Percentiles rank a stretch among this genome's conserved stretches.
These are phyloP conservation scores for Xylariaceae sp. DNA, from an alignment of 2,329 filamentous ascomycete species.

Conservation along the genomic window DNA sequence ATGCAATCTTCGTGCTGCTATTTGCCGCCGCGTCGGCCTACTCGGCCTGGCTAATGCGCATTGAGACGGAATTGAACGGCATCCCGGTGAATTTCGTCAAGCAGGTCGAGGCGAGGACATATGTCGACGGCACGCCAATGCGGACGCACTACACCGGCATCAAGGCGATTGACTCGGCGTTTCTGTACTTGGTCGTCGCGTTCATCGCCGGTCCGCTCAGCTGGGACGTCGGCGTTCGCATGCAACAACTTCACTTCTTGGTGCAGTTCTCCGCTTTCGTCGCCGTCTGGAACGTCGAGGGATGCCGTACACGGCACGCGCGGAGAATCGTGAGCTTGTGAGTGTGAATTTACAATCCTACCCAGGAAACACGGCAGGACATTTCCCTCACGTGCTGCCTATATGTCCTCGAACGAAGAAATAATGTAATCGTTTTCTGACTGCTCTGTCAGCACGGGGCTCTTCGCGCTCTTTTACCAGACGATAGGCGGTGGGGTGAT, in stretches of 20 bases:
- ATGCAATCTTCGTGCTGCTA: constrained; percentile 18
- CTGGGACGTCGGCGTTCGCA: constrained; percentile 25
- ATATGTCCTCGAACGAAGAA: background rate
- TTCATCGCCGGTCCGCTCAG: constrained; percentile 27
- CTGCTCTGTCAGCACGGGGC: constrained; percentile 17
- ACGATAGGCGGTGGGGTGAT: constrained; percentile 26
- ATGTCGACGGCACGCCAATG: constrained; percentile 25
- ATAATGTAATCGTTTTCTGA: background rate
- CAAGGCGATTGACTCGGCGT: constrained; percentile 14
- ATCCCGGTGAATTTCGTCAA: constrained; percentile 23
- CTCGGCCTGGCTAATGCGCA: constrained; percentile 25
- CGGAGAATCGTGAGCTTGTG: constrained; percentile 28
- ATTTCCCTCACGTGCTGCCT: background rate
- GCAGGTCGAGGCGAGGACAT: constrained; percentile 17
- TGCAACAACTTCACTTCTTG: constrained; percentile 31
- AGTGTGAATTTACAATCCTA: constrained; percentile 11
- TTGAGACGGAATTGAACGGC: constrained; percentile 22
- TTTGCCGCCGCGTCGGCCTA: constrained; percentile 16
- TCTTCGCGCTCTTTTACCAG: constrained; percentile 29
- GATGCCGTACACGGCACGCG: constrained; percentile 22
- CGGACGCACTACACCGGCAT: constrained; percentile 27
- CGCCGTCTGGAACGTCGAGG: constrained; percentile 28
- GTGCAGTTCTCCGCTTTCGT: constrained; percentile 28
- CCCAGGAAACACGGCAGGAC: background rate
- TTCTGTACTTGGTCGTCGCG: constrained; percentile 24